Evolutionary conservation across 129 eudicot species (phyloP).

Genomic region (Logfia minima): DNA sequence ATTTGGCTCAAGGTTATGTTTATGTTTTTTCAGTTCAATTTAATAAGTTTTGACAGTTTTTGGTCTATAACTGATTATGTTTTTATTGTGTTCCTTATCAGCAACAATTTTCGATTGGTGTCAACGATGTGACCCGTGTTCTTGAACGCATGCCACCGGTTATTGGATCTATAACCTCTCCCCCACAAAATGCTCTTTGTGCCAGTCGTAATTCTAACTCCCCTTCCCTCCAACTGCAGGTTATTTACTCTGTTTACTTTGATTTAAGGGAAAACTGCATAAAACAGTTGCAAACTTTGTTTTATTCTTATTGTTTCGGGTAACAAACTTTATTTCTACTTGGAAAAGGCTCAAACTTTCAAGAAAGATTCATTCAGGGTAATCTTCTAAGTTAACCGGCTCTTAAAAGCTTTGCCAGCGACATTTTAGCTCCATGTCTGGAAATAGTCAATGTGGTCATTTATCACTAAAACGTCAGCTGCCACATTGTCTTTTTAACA

Average conservation of each 20-base stretch:
- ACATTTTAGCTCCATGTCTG: background rate
- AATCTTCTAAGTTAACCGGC: background rate
- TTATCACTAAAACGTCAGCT: background rate
- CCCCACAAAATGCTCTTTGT: constrained; percentile 3
- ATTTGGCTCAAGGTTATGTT: constrained; percentile 65
- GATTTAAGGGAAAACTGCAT: background rate
- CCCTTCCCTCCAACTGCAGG: constrained; percentile 28
- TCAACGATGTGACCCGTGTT: constrained; percentile 79
- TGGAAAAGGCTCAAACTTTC: background rate
- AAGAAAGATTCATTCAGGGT: background rate
- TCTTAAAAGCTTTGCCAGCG: background rate
- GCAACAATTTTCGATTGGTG: constrained; percentile 82
- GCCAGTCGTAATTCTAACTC: constrained; percentile 13
- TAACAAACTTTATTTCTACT: background rate
- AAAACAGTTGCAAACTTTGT: background rate
- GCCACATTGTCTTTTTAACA: background rate
- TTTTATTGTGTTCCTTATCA: constrained; percentile 20
- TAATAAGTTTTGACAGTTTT: background rate
- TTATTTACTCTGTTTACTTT: constrained; percentile 3
- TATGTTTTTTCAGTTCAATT: background rate
- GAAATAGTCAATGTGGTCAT: background rate
- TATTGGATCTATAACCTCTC: constrained; percentile 18
- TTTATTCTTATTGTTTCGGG: background rate
- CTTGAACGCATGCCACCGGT: constrained; percentile 72
- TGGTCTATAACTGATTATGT: background rate